Base-by-base conservation (phyloP, 1,139 yeast species). In the Kurtzmaniella quercitrusa region DNA sequence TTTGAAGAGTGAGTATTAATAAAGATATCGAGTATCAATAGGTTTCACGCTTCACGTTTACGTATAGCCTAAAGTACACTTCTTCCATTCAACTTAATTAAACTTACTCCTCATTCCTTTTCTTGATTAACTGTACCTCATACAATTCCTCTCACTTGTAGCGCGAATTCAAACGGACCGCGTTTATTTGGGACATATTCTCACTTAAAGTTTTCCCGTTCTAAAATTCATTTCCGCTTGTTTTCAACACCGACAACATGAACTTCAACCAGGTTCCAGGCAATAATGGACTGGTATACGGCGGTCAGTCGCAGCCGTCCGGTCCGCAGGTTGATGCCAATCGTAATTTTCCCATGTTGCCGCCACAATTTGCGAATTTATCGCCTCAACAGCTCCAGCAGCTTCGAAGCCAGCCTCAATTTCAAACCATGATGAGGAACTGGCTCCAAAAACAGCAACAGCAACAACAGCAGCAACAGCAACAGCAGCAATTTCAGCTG, bases 361-460 rank as follows among this genome's bases (percentile, higher is more conserved):
- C 71, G 14, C 76, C 66, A 17, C 73, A 65, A 53, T 58, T 66
- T 36, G 67, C 73, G 21, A 68, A 71, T 42, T 55, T 71, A 41
- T 59, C 70, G 19, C 74, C 76, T 9, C 74, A 72, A 49, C 77
- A 73, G 44, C 65, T 74, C 34, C 75, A 74, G 47, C 71, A 76
- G 46, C 63, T 76, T 50, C 71, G 74, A 44, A 65, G 59, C 53
- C 76, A 75, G 50, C 77, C 76, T 3, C 76, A 70, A 47, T 71
- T 68, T 48, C 74, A 67, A 46, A 67, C 62, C 33, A 60, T 68
- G 42, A 61, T 71, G 57, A 57, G 68, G 34, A 63, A 62, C 42
- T 67, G 65, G 47, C 48, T 59, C 45, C 74, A 55, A 48, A 65
- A 63, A 33, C 68, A 61, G 47, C 68, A 61, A 45, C 68, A 59